These are phyloP conservation scores for Hyaloscypha hepaticicola DNA, from an alignment of 495 filamentous ascomycete genomes.

Conservation along the genomic window DNA sequence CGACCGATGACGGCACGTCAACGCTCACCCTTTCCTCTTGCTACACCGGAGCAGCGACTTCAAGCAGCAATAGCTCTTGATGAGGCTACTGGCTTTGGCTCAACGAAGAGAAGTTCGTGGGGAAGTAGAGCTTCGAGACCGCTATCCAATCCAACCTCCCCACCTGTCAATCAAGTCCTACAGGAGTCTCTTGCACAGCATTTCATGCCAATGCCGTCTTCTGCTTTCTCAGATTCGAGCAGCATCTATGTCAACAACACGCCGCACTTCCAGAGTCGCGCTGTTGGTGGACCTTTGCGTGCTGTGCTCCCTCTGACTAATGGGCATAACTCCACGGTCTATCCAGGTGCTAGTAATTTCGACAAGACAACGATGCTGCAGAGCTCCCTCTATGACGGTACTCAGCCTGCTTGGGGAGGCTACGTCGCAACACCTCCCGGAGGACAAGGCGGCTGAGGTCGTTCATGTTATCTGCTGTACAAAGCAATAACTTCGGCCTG, in stretches of 20 bases:
- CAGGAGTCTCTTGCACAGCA: conserved; percentile 20
- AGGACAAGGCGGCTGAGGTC: conserved; percentile 31
- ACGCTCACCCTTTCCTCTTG: conserved; percentile 22
- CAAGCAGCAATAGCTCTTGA: conserved; percentile 24
- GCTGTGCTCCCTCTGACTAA: not conserved
- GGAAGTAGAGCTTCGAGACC: conserved; percentile 13
- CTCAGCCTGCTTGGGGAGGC: conserved; percentile 12
- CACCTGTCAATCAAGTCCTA: conserved; percentile 21
- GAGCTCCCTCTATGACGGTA: conserved; percentile 24
- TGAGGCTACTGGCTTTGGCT: conserved; percentile 12
- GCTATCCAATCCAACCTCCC: conserved; percentile 3
- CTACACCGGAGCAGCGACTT: conserved; percentile 21
- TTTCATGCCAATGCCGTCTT: conserved; percentile 23
- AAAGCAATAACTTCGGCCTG: not conserved
- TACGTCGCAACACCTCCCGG: conserved; percentile 27
- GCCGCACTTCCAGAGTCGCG: conserved; percentile 25
- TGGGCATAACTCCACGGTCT: conserved; percentile 25
- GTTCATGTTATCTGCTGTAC: not conserved
- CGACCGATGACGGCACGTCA: conserved; percentile 14
- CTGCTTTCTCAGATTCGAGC: conserved; percentile 36
- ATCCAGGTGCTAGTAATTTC: conserved; percentile 25
- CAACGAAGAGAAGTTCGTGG: conserved; percentile 12
- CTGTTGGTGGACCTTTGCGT: conserved; percentile 21
- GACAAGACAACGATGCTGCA: conserved; percentile 24
- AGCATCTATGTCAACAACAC: conserved; percentile 39